These are phyloP conservation scores for Xylaria flabelliformis DNA, from an alignment of 495 filamentous ascomycete genomes.

Conservation along the genomic window DNA sequence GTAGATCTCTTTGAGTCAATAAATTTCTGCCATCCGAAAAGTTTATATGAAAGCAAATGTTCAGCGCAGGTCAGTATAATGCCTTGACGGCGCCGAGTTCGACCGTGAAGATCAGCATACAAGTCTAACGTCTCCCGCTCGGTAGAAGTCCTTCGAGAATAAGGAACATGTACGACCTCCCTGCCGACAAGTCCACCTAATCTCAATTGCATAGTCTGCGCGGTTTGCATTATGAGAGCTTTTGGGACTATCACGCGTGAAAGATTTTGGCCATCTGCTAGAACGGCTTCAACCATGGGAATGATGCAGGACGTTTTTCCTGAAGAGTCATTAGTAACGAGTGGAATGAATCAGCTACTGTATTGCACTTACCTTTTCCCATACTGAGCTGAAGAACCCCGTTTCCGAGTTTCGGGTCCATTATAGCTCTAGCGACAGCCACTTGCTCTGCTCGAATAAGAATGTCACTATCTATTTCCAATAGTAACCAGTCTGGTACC, in stretches of 20 bases:
- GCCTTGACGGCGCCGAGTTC: constrained; percentile 41
- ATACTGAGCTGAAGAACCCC: constrained; percentile 64
- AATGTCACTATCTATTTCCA: constrained; percentile 64
- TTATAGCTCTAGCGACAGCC: constrained; percentile 59
- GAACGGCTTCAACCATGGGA: constrained; percentile 57
- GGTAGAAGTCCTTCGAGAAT: constrained; percentile 54
- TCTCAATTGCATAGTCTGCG: constrained; percentile 53
- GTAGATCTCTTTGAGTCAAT: constrained; percentile 45
- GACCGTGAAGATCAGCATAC: constrained; percentile 47
- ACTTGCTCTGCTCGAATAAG: constrained; percentile 59
- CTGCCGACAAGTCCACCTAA: constrained; percentile 57
- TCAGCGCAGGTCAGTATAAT: constrained; percentile 59
- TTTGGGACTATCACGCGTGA: constrained; percentile 59
- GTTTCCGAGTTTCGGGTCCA: constrained; percentile 54
- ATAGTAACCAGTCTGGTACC: constrained; percentile 60
- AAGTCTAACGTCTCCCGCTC: constrained; percentile 36
- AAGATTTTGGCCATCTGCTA: constrained; percentile 55
- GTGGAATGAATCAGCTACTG: neutral
- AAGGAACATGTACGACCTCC: constrained; percentile 55
- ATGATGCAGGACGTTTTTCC: constrained; percentile 62
- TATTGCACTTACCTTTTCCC: constrained; percentile 52
- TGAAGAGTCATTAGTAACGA: constrained; percentile 24
- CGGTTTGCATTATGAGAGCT: constrained; percentile 57
- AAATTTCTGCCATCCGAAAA: constrained; percentile 56
- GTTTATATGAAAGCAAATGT: constrained; percentile 58